Evolutionary conservation across 139 green algal genomes (phyloP), one percentile per base, ranked within the genome.

Genomic region (Mychonastes homosphaera): DNA sequence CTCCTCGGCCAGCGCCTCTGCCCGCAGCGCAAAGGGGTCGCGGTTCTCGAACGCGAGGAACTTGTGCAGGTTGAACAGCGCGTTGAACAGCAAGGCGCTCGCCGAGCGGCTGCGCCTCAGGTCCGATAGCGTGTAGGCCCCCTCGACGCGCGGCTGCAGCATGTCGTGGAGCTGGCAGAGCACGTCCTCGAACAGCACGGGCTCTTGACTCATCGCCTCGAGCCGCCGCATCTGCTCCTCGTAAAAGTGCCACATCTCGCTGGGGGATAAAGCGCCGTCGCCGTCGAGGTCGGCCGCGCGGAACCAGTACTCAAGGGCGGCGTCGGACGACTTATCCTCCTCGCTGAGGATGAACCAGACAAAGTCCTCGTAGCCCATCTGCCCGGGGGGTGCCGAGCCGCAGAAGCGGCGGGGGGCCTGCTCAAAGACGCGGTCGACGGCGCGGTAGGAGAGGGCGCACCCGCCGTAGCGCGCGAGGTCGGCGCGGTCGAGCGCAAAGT

Each of bases 351-450:
- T 95, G 78, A 99, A 99, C 87, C 89, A 99, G 41, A 95, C 83
- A 80, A 99, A 99, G 82, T 99, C 92, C 67, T 98, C 85, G 56
- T 99, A 99, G 19, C 79, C 75, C 91, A 97, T 97, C 71, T 87
- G 87, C 47, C 76, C 83, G 0, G 77, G 54, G n/a, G 79, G 58
- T 28, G 62, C 66, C 27, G 61, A 73, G n/a, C n/a, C n/a, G 18
- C 61, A 62, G 47, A 91, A 84, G 4, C 66, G 76, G 29, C 87
- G 78, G 10, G 79, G 79, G 9, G 81, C 84, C 78, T 93, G 77
- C 23, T 77, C 64, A 56, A 98, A 97, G 32, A 98, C 84, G 16
- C 90, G 76, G 40, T 98, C 90, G 10, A 96, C 81, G 49, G 97
- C 94, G 53, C 87, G 77, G 74, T 90, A 97, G 3, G 87, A 96